Percentiles rank a stretch among this genome's conserved stretches.
Evolutionary conservation across 441 rosid genomes (phyloP).

Genomic region (Metrosideros polymorpha): DNA sequence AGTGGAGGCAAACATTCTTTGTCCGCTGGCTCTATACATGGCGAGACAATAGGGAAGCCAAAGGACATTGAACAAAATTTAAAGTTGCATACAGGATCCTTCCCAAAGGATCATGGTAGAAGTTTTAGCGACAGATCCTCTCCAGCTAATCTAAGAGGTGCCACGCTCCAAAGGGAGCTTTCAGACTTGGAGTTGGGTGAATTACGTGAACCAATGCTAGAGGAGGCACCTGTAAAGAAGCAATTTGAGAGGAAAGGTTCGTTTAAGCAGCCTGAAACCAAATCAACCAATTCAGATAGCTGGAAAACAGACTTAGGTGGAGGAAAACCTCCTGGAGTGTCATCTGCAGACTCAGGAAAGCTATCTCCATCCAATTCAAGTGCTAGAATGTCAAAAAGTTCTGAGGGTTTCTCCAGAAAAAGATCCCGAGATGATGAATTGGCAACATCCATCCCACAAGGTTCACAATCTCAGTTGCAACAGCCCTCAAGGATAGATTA

Average conservation of each 20-base stretch:
- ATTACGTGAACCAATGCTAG: constrained; percentile 63
- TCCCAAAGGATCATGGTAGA: constrained; percentile 42
- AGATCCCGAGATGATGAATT: constrained; percentile 38
- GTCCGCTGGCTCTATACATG: constrained; percentile 35
- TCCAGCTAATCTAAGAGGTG: constrained; percentile 34
- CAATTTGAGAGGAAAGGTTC: constrained; percentile 59
- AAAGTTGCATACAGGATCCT: constrained; percentile 29
- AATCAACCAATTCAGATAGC: constrained; percentile 48
- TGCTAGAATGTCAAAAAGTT: constrained; percentile 11
- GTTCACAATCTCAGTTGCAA: constrained; percentile 40
- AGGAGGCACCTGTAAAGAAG: constrained; percentile 40
- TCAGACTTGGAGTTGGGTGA: constrained; percentile 94
- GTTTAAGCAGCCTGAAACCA: constrained; percentile 45
- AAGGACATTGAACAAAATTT: constrained; percentile 46
- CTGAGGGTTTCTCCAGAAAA: constrained; percentile 11
- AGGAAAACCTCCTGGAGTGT: constrained; percentile 50
- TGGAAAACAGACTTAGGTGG: constrained; percentile 35
- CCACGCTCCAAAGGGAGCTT: constrained; percentile 60
- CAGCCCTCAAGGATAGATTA: constrained; percentile 29
- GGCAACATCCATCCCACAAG: constrained; percentile 30
- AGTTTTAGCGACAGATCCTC: constrained; percentile 23
- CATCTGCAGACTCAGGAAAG: constrained; percentile 38
- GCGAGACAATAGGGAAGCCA: constrained; percentile 43
- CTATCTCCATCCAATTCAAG: constrained; percentile 34
- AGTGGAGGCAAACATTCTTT: constrained; percentile 38